Evolutionary conservation across 345 rosid species (phyloP).

Genomic region (Litchi chinensis): DNA sequence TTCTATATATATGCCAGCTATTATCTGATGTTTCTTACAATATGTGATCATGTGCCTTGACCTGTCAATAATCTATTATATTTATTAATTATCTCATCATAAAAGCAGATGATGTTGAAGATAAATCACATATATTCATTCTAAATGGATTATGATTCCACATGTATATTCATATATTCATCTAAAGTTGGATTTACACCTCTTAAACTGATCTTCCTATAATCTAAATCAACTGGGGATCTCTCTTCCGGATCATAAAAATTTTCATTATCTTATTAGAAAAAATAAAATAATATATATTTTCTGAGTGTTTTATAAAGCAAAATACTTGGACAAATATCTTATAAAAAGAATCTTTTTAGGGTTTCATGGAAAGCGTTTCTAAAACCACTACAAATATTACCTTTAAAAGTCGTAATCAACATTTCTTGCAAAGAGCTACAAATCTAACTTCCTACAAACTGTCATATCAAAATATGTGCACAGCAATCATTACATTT

Average conservation of each 20-base stretch:
- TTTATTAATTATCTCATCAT: no score
- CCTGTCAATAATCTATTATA: not conserved
- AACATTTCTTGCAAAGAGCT: constrained; percentile 1
- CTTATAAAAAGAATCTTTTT: no score
- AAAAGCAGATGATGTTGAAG: no score
- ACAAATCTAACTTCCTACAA: not conserved
- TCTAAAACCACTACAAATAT: constrained; percentile 1
- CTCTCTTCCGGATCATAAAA: no score
- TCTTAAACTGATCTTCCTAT: not conserved
- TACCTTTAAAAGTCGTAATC: not conserved
- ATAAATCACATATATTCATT: no score
- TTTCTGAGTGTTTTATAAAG: not conserved
- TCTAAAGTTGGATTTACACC: not conserved
- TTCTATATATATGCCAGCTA: constrained; percentile 4
- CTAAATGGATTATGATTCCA: no score
- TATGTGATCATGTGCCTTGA: not conserved
- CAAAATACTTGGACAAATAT: not conserved
- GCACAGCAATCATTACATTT: not conserved
- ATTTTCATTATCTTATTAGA: no score
- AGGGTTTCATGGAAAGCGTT: not conserved
- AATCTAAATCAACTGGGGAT: no score
- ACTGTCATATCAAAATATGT: constrained; percentile 9
- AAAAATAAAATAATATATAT: no score
- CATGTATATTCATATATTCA: no score
- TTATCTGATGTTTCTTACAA: not conserved